These are phyloP conservation scores for Populus alba DNA, from an alignment of 345 rosid genomes.

Conservation along the genomic window DNA sequence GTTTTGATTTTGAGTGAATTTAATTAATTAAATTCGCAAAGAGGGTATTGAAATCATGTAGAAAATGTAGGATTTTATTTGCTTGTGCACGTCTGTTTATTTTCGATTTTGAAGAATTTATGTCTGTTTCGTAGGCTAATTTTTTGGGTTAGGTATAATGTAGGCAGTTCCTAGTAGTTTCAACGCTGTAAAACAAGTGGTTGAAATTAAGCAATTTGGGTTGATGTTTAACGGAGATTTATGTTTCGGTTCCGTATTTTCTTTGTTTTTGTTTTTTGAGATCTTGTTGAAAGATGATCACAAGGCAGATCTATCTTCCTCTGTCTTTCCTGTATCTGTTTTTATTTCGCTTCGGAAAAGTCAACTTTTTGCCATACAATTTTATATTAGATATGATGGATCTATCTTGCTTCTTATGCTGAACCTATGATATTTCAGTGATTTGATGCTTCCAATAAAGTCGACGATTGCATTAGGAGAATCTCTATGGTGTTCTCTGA, in stretches of 20 bases:
- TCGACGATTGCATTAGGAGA: not conserved
- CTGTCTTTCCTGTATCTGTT: not conserved
- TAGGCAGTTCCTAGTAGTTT: conserved; percentile 80
- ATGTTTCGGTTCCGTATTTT: conserved; percentile 23
- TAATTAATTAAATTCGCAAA: too few relatives aligned
- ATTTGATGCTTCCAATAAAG: not conserved
- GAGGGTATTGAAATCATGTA: conserved; percentile 59
- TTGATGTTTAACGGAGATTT: conserved; percentile 55
- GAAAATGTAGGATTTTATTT: conserved; percentile 62
- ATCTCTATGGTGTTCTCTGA: not conserved
- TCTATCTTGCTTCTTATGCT: not conserved
- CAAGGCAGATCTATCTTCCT: conserved; percentile 41
- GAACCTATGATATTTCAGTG: not conserved
- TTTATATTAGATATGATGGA: not conserved
- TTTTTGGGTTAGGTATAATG: conserved; percentile 7
- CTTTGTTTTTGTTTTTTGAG: not conserved
- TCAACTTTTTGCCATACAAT: not conserved
- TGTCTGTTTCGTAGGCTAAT: conserved; percentile 15
- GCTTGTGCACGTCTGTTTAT: not conserved
- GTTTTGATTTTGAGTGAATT: too few relatives aligned
- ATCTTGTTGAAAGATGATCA: conserved; percentile 40
- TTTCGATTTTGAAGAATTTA: not conserved
- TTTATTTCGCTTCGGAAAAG: too few relatives aligned
- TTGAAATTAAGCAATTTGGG: conserved; percentile 57
- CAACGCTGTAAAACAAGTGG: conserved; percentile 53